Evolutionary conservation across 495 filamentous ascomycete species (phyloP), one percentile per base, ranked within the genome.

Genomic region (Astrothelium subdiscretum): DNA sequence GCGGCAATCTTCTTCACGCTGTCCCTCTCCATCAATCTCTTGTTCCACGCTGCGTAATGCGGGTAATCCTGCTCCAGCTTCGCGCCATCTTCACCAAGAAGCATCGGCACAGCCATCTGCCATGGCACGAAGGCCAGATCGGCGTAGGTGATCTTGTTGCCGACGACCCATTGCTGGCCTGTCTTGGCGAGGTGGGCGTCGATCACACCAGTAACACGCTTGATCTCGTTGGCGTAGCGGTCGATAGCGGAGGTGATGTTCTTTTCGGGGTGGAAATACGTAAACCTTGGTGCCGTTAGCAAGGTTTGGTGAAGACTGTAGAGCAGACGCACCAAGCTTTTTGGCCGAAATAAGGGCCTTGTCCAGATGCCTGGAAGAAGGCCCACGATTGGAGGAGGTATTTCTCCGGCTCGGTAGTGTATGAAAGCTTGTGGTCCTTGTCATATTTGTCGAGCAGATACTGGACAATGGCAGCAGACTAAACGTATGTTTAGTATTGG

Each of bases 111-210:
- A 13, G 60, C 18, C 42, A 48, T 22, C n/a, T 70, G 57, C 67
- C 78, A 83, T 0, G 76, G 66, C 13, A 81, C 64, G 60, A 81
- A 84, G 15, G 71, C 64, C 38, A 81, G 58, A 63, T 83, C 81
- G 24, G 72, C 77, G 62, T 75, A 80, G 8, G 74, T 76, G 60
- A 66, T 70, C 62, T 81, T 83, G 59, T 79, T 74, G 15, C 81
- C 80, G 1, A 84, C 78, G 0, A 84, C 75, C 61, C 71, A 85
- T 1, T 68, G 63, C 27, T 63, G 62, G 2, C 66, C 54, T 18
- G 66, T 22, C 54, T 70, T 72, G 27, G 63, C 65, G 1, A 84
- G 70, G 2, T 63, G 65, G 5, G 58, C 59, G 6, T 83, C 74
- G 4, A 84, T 65, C 27, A 83, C 77, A 15, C 73, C 68, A 26